phyloP scores from a whole-genome alignment of 305 asterid species.

The Ilex paraguariensis region DNA sequence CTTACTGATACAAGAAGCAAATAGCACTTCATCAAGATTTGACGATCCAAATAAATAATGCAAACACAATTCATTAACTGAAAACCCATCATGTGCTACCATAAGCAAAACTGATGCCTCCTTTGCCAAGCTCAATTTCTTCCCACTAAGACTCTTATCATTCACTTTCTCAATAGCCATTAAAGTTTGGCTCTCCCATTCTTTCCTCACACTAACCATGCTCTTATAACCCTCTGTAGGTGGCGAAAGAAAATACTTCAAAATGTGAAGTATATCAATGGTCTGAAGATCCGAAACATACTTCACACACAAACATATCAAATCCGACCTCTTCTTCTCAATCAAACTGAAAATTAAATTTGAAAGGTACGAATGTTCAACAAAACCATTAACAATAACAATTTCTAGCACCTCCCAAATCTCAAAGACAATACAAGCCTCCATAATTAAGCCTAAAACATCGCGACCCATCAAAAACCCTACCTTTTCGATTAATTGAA shows the following conservation, averaged over 20 bases:
- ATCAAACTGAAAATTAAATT: constrained; percentile 48
- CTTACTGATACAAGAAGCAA: constrained; percentile 73
- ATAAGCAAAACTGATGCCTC: constrained; percentile 62
- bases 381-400: constrained; percentile 49
- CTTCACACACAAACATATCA: constrained; percentile 58
- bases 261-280: constrained; percentile 58
- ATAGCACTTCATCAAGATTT: constrained; percentile 67
- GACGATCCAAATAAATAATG: constrained; percentile 61
- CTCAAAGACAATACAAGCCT: constrained; percentile 56
- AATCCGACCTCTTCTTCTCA: constrained; percentile 48
- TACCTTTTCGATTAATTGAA: constrained; percentile 41
- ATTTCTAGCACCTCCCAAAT: constrained; percentile 53
- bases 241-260: constrained; percentile 58
- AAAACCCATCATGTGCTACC: constrained; percentile 77
- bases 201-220: constrained; percentile 52
- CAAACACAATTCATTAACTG: constrained; percentile 67
- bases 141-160: constrained; percentile 28
- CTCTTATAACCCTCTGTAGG: constrained; percentile 43
- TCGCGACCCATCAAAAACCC: constrained; percentile 55
- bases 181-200: constrained; percentile 67
- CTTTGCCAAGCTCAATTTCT: constrained; percentile 38
- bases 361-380: constrained; percentile 37
- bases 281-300: constrained; percentile 56
- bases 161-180: constrained; percentile 50
- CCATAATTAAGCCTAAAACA: constrained; percentile 52